Base-by-base conservation (phyloP, 805 yeast species). In the Pichia californica region DNA sequence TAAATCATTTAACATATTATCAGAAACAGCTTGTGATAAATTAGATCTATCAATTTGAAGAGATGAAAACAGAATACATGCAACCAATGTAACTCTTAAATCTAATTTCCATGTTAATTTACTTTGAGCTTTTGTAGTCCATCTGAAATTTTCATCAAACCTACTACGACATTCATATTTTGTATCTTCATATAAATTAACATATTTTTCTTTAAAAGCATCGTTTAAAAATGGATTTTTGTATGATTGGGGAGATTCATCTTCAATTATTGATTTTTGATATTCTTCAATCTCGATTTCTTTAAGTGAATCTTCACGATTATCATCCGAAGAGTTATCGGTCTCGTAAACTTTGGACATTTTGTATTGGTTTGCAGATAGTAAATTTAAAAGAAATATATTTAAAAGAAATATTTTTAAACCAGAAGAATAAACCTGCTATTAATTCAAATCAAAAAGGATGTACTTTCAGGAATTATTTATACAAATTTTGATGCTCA, bases 41-140 rank as follows among this genome's bases (percentile, higher is more conserved):
- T 79, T 79, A 40, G 71, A 71, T 51, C 86, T 62, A 58, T 78
- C 83, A 43, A 79, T 58, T 54, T 79, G 78, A 43, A 80, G 66
- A 9, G 77, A 76, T 34, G 74, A 61, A 55, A 79, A 79, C 76
- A 79, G 68, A 44, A 79, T 51, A 46, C 76, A 75, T 0, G 83
- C 82, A 67, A 80, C 68, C 26, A 76, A 59, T 5, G 79, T 65
- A 25, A 81, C 82, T 36, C 70, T 63, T 63, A 67, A 68, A 48
- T 81, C 84, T 33, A 76, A 64, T 52, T 76, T 77, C 57, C 76
- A 53, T n/a, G 71, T 56, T 6, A 79, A 53, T 35, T 57, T 63
- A 28, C 59, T 63, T 47, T 80, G 84, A 52, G 78, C 83, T 38
- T 68, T 63, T 5, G 48, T 50, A 0, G 74, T 64, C 86, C 85